phyloP scores from a whole-genome alignment of 768 basidiomycete species.

The Mycena rosella region DNA sequence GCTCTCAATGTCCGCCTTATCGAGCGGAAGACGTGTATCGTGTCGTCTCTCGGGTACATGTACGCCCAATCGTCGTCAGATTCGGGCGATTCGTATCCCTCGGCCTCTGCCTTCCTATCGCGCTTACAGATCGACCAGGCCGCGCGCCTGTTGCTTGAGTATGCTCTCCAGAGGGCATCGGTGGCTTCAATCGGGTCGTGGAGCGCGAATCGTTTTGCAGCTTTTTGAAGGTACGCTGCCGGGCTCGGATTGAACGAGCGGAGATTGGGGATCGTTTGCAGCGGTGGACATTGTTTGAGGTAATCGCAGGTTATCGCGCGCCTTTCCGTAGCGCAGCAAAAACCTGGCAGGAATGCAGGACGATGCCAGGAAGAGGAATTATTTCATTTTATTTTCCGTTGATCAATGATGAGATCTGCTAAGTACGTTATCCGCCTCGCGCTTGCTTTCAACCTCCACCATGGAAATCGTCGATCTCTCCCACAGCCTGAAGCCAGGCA shows the following conservation, averaged over 20 bases:
- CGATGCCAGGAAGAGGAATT: background rate
- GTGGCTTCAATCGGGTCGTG: constrained; percentile 21
- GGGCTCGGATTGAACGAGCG: background rate
- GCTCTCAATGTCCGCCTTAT: constrained; percentile 7
- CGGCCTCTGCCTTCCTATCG: constrained; percentile 10
- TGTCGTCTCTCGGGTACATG: constrained; percentile 1
- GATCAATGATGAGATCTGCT: too few relatives aligned
- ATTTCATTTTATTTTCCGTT: background rate
- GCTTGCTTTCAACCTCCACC: constrained; percentile 10
- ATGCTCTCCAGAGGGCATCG: constrained; percentile 14
- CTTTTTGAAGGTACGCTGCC: constrained; percentile 10
- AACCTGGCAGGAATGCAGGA: too few relatives aligned
- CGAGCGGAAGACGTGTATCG: constrained; percentile 14
- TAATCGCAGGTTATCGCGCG: background rate
- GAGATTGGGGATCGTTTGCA: background rate
- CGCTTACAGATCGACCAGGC: constrained; percentile 2
- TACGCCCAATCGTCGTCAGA: constrained; percentile 11
- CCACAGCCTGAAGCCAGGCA: constrained; percentile 58
- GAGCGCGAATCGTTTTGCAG: constrained; percentile 16
- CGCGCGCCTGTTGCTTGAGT: constrained; percentile 1
- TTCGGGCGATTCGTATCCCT: constrained; percentile 19
- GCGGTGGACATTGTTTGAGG: background rate
- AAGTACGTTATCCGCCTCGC: too few relatives aligned
- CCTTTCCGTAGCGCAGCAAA: background rate
- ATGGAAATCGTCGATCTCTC: constrained; percentile 64